Conservation (phyloP, 1,139 yeast genomes). For the Geotrichum carabidarum region DNA sequence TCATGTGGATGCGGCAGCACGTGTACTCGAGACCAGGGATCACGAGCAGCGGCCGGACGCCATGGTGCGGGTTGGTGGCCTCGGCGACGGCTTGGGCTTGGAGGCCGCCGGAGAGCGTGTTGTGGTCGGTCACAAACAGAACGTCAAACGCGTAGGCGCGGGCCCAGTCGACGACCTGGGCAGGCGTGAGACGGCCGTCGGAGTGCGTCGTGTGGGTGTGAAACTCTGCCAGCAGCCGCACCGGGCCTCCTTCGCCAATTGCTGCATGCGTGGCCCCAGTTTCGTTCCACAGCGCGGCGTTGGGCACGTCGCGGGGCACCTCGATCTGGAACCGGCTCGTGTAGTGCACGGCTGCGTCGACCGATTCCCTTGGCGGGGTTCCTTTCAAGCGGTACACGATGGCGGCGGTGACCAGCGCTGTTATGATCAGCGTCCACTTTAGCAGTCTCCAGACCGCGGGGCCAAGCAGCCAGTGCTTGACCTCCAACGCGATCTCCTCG, state of each 20-base stretch:
- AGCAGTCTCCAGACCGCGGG: not conserved
- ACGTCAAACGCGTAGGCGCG: slow-evolving; percentile 28
- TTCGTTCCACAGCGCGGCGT: slow-evolving; percentile 22
- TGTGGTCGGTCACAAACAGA: slow-evolving; percentile 30
- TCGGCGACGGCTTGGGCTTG: slow-evolving; percentile 23
- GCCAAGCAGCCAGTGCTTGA: too few relatives aligned
- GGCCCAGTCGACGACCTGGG: slow-evolving; percentile 31
- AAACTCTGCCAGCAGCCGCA: slow-evolving; percentile 22
- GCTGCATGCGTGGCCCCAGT: not conserved
- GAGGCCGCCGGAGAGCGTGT: slow-evolving; percentile 26
- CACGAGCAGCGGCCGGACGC: slow-evolving; percentile 22
- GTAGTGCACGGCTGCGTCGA: slow-evolving; percentile 20
- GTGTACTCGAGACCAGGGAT: slow-evolving; percentile 31
- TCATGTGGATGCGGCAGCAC: slow-evolving; percentile 32
- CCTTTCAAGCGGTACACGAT: slow-evolving; percentile 17
- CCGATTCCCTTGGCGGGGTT: slow-evolving; percentile 4
- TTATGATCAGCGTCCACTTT: slow-evolving; percentile 4
- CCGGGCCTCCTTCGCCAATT: not conserved
- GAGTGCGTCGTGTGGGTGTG: slow-evolving; percentile 29
- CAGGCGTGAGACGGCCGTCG: slow-evolving; percentile 27
- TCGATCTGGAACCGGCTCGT: slow-evolving; percentile 22
- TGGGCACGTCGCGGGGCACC: slow-evolving; percentile 22
- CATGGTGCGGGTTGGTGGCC: slow-evolving; percentile 1
- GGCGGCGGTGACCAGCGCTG: slow-evolving; percentile 19
- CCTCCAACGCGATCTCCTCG: too few relatives aligned